phyloP scores from a whole-genome alignment of 208 protist species.

The Trypanosoma cruzi region DNA sequence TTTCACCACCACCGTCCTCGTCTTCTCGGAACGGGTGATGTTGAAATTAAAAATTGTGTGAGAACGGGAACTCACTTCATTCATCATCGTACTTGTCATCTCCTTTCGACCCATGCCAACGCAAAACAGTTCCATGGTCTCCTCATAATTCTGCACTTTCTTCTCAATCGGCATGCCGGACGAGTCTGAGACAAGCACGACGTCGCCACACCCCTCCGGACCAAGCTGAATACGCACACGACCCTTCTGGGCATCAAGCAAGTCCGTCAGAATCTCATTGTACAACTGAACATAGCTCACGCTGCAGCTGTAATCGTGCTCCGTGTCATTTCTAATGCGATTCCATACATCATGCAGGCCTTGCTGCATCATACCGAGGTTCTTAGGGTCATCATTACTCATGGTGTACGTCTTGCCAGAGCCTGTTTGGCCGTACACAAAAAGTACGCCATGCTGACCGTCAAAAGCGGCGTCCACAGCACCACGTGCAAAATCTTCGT shows the following conservation, averaged over 20 bases:
- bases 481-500: conserved; percentile 65
- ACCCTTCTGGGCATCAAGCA: conserved; percentile 74
- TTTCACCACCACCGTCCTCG: conserved; percentile 34
- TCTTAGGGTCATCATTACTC: conserved; percentile 85
- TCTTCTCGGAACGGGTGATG: conserved; percentile 76
- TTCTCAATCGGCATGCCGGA: conserved; percentile 64
- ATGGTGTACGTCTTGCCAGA: conserved; percentile 93
- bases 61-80: conserved; percentile 85
- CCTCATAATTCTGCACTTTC: conserved; percentile 64
- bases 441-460: conserved; percentile 89
- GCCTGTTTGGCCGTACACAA: conserved; percentile 93
- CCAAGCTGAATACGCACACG: conserved; percentile 82
- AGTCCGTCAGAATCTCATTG: conserved; percentile 89
- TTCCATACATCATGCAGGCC: conserved; percentile 69
- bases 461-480: conserved; percentile 90
- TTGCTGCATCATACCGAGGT: conserved; percentile 88
- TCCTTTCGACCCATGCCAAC: conserved; percentile 82
- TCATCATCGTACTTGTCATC: conserved; percentile 94
- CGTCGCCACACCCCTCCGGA: conserved; percentile 73
- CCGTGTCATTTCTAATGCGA: conserved; percentile 58
- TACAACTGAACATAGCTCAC: conserved; percentile 92
- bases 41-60: conserved; percentile 94
- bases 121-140: conserved; percentile 78
- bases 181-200: conserved; percentile 71
- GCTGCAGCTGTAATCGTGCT: conserved; percentile 78